These are phyloP conservation scores for Botryotinia calthae DNA, from an alignment of 2,329 filamentous ascomycete species.

Conservation along the genomic window DNA sequence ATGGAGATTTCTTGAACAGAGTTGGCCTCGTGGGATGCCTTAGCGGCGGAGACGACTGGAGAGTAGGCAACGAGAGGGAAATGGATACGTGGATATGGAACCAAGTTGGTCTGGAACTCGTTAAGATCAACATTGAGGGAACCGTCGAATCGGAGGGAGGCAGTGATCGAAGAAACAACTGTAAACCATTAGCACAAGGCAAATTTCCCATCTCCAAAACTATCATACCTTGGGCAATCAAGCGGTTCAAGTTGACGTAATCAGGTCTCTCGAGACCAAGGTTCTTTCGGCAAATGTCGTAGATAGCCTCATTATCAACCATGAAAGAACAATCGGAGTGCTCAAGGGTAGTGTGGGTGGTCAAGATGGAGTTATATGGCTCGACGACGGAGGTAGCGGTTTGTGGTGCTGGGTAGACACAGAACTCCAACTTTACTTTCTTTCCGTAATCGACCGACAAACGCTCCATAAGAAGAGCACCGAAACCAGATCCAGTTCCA, in stretches of 20 bases:
- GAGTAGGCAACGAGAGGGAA: slow-evolving; percentile 65
- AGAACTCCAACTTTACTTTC: slow-evolving; percentile 67
- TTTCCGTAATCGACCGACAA: slow-evolving; percentile 64
- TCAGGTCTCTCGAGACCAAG: slow-evolving; percentile 62
- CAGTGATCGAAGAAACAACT: slow-evolving; percentile 66
- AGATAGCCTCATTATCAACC: slow-evolving; percentile 67
- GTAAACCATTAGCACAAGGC: slow-evolving; percentile 57
- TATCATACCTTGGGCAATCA: slow-evolving; percentile 74
- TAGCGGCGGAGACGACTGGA: slow-evolving; percentile 58
- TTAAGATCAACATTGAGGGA: slow-evolving; percentile 66
- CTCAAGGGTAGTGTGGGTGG: slow-evolving; percentile 59
- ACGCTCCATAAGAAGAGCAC: slow-evolving; percentile 62
- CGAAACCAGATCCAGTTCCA: slow-evolving; percentile 66
- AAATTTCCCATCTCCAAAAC: neutral
- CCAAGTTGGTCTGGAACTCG: slow-evolving; percentile 69
- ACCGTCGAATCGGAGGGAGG: slow-evolving; percentile 62
- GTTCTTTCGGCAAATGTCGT: slow-evolving; percentile 64
- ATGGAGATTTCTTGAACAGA: slow-evolving; percentile 17
- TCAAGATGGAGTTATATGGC: slow-evolving; percentile 62
- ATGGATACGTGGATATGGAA: slow-evolving; percentile 66
- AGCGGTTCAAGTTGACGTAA: slow-evolving; percentile 63
- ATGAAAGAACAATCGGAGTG: slow-evolving; percentile 67
- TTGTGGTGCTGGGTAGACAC: slow-evolving; percentile 62
- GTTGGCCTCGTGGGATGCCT: slow-evolving; percentile 55
- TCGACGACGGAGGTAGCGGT: slow-evolving; percentile 65